Base-by-base conservation (phyloP, 2,329 filamentous ascomycete species). In the Calonectria montana region DNA sequence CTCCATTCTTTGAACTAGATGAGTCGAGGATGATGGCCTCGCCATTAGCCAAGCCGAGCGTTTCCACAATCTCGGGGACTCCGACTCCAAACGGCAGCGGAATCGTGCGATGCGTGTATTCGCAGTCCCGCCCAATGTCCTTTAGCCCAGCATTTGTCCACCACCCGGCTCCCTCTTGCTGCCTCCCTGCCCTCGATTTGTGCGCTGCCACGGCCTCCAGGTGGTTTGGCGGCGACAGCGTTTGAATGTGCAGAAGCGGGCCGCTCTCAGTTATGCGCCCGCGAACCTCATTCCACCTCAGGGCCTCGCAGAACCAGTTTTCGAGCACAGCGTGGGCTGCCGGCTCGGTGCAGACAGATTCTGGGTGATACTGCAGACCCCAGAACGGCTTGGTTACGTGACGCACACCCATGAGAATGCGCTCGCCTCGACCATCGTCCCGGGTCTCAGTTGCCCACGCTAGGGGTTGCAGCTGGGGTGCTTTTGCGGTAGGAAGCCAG, bases 281-380 rank as follows among this genome's bases (percentile, higher is more conserved):
- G 8, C 75, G 76, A 16, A 71, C 69, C 37, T 83, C 78, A 61
- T 92, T 93, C 90, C 93, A 95, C 48, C 82, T 81, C 67, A 87
- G 83, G 1, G 92, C 91, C 79, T 91, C 87, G 5, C 82, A 80
- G 88, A 95, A 97, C 94, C 95, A 98, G 78, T 94, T 94, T 63
- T 83, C 83, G 41, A 97, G 86, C 29, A 97, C 86, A 16, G 85
- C 84, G 23, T 88, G 89, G 1, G 93, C 92, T 71, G 89, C 88
- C 4, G 87, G 84, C 45, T 94, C 93, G 4, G 95, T 97, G 81
- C 95, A 97, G 16, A 95, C 90, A 0, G 94, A 97, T 82, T 98
- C 95, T 0, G 95, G 95, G 79, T 98, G 95, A 78, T 97, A 98
- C 80, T 98, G 96, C 21, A 98, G 87, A 0, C 94, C 96, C 92